Percentiles rank a stretch among this genome's conserved stretches.
These are phyloP conservation scores for Dictyostelium discoideum DNA, from an alignment of 78 protist species.

Conservation along the genomic window DNA sequence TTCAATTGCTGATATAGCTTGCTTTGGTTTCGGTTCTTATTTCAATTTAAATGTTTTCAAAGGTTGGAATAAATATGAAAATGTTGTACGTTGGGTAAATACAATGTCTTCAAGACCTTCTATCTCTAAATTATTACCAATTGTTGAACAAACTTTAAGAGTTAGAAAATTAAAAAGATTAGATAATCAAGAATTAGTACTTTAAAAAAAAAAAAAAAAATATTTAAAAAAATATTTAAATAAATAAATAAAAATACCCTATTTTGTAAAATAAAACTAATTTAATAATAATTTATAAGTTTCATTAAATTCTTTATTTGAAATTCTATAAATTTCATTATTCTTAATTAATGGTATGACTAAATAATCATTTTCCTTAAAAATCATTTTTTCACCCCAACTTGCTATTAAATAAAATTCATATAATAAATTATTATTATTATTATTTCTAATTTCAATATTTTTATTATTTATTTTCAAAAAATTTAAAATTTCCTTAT, in stretches of 20 bases:
- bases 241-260: not conserved
- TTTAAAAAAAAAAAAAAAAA: not conserved
- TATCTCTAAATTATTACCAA: not conserved
- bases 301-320: constrained; percentile 5
- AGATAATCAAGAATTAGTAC: constrained; percentile 2
- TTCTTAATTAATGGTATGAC: not conserved
- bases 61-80: not conserved
- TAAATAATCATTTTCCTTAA: not conserved
- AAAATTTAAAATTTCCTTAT: not conserved
- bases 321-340: not conserved
- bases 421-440: not conserved
- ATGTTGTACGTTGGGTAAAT: constrained; percentile 8
- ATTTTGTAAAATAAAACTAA: not conserved
- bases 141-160: constrained; percentile 9
- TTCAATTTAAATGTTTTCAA: not conserved
- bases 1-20: constrained; percentile 89
- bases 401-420: not conserved
- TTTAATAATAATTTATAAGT: not conserved
- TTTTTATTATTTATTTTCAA: not conserved
- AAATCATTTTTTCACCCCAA: constrained; percentile 2
- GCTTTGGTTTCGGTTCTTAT: not conserved
- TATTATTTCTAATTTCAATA: too few species aligned
- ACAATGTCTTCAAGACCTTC: not conserved
- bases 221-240: not conserved
- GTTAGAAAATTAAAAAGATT: constrained; percentile 10